Evolutionary conservation across 768 basidiomycete genomes (phyloP).

Genomic region (Tephrocybe rancida): DNA sequence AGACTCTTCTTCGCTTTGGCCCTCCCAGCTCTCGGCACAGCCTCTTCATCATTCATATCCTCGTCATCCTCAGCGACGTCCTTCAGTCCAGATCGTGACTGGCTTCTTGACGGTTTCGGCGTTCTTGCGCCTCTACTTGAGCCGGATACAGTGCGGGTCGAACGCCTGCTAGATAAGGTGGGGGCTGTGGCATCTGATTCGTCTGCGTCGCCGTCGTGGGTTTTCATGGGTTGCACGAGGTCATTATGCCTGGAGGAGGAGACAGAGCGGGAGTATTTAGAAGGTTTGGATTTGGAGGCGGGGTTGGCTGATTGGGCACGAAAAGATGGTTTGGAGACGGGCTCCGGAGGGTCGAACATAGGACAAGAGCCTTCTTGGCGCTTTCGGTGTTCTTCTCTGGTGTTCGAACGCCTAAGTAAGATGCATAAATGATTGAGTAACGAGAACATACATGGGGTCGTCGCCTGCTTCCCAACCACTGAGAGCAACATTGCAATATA

Average conservation of each 20-base stretch:
- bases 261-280: constrained; percentile 30
- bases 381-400: constrained; percentile 75
- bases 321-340: constrained; percentile 24
- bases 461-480: constrained; percentile 89
- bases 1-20: constrained; percentile 14
- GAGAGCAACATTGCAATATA: constrained; percentile 80
- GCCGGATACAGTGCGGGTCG: constrained; percentile 10
- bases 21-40: constrained; percentile 1
- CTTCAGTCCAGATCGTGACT: constrained; percentile 14
- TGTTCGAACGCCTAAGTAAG: background rate
- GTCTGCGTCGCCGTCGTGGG: constrained; percentile 37
- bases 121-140: constrained; percentile 18
- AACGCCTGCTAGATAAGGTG: constrained; percentile 21
- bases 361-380: constrained; percentile 50
- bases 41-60: constrained; percentile 22
- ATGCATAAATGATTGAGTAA: background rate
- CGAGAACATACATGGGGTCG: constrained; percentile 75
- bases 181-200: constrained; percentile 17
- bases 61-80: constrained; percentile 26
- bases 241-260: constrained; percentile 33
- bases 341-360: constrained; percentile 35
- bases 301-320: constrained; percentile 28
- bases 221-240: constrained; percentile 39
- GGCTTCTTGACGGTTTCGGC: constrained; percentile 15
- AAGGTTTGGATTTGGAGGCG: constrained; percentile 25